Base-by-base conservation (phyloP, 192 early-diverging fungal species). In the Umbelopsis ramanniana region DNA sequence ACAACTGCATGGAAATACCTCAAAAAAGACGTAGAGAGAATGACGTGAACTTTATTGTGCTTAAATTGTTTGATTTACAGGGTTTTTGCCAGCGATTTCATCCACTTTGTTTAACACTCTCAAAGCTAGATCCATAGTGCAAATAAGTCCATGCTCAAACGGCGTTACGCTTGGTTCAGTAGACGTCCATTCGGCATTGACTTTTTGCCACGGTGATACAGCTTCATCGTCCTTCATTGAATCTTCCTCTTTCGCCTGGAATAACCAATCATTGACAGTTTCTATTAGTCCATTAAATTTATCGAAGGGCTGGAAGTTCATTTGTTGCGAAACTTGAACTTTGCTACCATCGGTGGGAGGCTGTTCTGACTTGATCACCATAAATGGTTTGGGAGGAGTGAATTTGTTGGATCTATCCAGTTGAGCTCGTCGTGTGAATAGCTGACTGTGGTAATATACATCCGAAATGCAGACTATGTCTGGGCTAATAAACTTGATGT, bases 401-500 rank as follows among this genome's bases (percentile, higher is more conserved):
- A 71, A 38, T 38, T 54, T 63, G 43, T 47, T 54, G 40, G 57
- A 63, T 63, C 33, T 35, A 63, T 46, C 38, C 43, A 40, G 14
- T 63, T 40, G 52, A 22, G 57, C 43, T 24, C 55, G 8, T 66
- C 53, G 29, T 35, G 52, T 57, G 74, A 74, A 47, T 71, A 73
- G 52, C 24, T 60, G 57, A 43, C 63, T 55, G 52, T 71, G 60
- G 33, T 68, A 78, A 47, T 73, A 73, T 17, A 72, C 77, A 66
- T 79, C 77, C 2, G 77, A 74, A 7, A 79, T 48, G 67, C 77
- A 79, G 4, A 79, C 55, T 6, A 70, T 72, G 35, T 35, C 37
- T 29, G 77, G 47, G 43, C 67, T 69, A 24, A 52, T 71, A 37
- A 79, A 79, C 17, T 73, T 69, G 46, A 79, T 74, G 53, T 79